Evolutionary conservation across 1,284 basidiomycete genomes (phyloP).

Genomic region (Moniliella sp.): DNA sequence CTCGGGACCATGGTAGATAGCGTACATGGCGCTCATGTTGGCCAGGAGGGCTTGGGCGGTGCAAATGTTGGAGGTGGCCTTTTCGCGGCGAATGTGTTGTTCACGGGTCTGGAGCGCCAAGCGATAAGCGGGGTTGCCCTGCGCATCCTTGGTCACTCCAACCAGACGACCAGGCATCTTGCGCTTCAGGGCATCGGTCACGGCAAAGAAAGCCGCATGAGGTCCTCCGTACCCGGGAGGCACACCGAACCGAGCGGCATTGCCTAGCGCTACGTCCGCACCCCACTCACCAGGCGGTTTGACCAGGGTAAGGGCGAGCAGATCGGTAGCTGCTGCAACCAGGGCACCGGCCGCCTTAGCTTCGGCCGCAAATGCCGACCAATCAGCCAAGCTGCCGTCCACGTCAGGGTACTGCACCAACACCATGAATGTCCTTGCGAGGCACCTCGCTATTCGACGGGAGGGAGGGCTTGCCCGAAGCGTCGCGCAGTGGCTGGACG

Average conservation of each 20-base stretch:
- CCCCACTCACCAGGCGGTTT: constrained; percentile 96
- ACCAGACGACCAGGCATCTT: constrained; percentile 92
- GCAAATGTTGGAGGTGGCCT: constrained; percentile 33
- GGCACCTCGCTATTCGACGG: constrained; percentile 17
- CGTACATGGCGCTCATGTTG: constrained; percentile 34
- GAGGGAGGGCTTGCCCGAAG: constrained; percentile 13
- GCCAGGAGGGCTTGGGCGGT: constrained; percentile 30
- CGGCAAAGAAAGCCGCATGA: constrained; percentile 76
- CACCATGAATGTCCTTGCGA: constrained; percentile 56
- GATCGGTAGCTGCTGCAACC: constrained; percentile 67
- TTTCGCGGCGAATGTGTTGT: constrained; percentile 34
- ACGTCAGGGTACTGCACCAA: constrained; percentile 61
- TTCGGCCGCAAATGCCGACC: constrained; percentile 45
- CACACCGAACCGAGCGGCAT: constrained; percentile 72
- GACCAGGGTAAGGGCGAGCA: constrained; percentile 74
- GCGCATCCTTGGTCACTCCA: constrained; percentile 62
- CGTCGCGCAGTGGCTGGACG: constrained; percentile 13
- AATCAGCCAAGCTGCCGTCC: constrained; percentile 63
- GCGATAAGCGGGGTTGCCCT: constrained; percentile 70
- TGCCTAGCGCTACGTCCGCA: constrained; percentile 82
- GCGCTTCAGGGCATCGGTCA: constrained; percentile 71
- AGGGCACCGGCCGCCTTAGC: constrained; percentile 59
- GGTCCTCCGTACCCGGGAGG: constrained; percentile 36
- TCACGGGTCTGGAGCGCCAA: constrained; percentile 53
- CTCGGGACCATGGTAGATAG: constrained; percentile 79